Evolutionary conservation across 2,329 filamentous ascomycete genomes (phyloP), one percentile per base, ranked within the genome.

Genomic region (Diaporthe eres): DNA sequence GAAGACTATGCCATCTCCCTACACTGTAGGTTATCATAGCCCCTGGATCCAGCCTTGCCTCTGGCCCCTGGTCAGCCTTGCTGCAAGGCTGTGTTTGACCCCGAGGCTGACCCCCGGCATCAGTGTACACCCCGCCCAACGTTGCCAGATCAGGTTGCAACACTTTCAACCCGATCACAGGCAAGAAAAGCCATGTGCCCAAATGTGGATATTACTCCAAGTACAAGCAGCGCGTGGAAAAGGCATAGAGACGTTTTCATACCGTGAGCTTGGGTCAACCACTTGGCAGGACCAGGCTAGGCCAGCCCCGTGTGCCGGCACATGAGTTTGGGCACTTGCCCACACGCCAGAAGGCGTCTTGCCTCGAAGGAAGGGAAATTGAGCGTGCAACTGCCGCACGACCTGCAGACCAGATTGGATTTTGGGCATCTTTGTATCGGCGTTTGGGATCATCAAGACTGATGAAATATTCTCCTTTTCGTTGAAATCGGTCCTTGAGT

Each of bases 111-210:
- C 74, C 34, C 37, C 42, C 6, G 5, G 10, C 19, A 34, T 31
- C 82, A 92, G 88, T 97, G 76, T 97, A 97, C 82, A 96, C 94
- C 19, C 96, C 96, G 49, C 96, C 96, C 4, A 97, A 98, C 81
- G 95, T 96, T 51, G 95, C 95, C 51, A 93, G 90, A 76, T 90
- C 91, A 76, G 96, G 96, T 34, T 98, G 95, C 84, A 90, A 94
- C 81, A 91, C 96, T 81, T 98, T 96, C 83, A 91, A 96, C 80
- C 90, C 92, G 78, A 88, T 88, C 79, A 97, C 95, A 4, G 94
- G 96, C 72, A 92, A 92, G 83, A 91, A 90, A 75, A 93, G 88
- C 79, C 93, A 95, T 82, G 89, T 95, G 63, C 88, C 89, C 75
- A 93, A 94, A 81, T 92, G 91, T 81, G 90, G 91, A 76, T 94